These are phyloP conservation scores for Tephrocybe rancida DNA, from an alignment of 768 basidiomycete species.

Conservation along the genomic window DNA sequence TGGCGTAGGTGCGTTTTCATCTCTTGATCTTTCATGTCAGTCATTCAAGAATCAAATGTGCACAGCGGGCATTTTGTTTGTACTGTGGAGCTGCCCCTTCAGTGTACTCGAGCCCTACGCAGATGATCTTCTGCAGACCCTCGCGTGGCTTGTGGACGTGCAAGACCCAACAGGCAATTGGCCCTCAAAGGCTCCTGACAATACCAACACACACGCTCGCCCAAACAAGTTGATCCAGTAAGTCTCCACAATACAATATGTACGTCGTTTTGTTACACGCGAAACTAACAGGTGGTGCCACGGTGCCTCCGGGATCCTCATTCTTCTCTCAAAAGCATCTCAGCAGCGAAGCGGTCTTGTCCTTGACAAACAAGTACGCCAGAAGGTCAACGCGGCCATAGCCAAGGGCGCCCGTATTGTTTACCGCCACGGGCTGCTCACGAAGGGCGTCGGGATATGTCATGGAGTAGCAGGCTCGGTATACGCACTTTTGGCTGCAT, in stretches of 20 bases:
- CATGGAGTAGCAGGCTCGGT: conserved; percentile 60
- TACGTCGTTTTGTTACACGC: too few relatives aligned
- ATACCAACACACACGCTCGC: conserved; percentile 11
- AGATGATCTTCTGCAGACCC: conserved; percentile 40
- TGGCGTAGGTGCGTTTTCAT: conserved; percentile 49
- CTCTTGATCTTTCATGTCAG: not conserved
- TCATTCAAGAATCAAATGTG: not conserved
- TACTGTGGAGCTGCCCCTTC: conserved; percentile 46
- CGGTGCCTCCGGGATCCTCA: conserved; percentile 53
- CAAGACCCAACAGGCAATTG: conserved; percentile 56
- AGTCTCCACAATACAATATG: conserved; percentile 21
- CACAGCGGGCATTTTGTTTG: conserved; percentile 55
- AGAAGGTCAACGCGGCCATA: conserved; percentile 33
- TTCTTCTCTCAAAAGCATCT: conserved; percentile 47
- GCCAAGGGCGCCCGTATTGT: conserved; percentile 42
- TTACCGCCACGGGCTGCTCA: conserved; percentile 49
- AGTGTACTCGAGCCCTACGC: conserved; percentile 38
- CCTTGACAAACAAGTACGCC: conserved; percentile 24
- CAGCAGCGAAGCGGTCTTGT: conserved; percentile 23
- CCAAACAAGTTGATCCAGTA: conserved; percentile 55
- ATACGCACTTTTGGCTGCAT: conserved; percentile 51
- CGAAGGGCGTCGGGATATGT: conserved; percentile 62
- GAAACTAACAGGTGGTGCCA: conserved; percentile 53
- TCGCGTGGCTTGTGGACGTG: conserved; percentile 47
- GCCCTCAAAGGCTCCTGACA: conserved; percentile 43